Evolutionary conservation across 352 stramenopile genomes (phyloP).

Genomic region (Pythium folliculosum): DNA sequence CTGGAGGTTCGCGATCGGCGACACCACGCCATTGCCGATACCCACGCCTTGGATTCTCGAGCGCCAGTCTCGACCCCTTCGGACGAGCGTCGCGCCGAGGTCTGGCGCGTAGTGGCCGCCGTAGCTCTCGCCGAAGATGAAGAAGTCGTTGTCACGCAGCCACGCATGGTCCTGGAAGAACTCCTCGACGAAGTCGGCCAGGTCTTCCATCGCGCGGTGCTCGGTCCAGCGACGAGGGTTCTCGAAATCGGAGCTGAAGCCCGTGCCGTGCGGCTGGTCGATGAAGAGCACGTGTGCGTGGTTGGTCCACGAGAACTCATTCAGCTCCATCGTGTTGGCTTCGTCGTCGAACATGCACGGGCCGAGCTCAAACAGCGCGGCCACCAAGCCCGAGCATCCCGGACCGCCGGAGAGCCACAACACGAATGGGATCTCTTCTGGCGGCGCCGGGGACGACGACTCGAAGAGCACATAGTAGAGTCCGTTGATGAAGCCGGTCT

Average conservation of each 20-base stretch:
- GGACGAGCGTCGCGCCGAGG: slow-evolving; percentile 76
- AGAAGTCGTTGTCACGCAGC: slow-evolving; percentile 72
- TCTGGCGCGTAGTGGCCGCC: slow-evolving; percentile 95
- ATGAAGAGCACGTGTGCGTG: slow-evolving; percentile 96
- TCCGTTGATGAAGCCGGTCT: slow-evolving; percentile 61
- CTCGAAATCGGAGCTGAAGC: slow-evolving; percentile 45
- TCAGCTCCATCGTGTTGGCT: slow-evolving; percentile 58
- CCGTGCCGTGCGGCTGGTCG: slow-evolving; percentile 91
- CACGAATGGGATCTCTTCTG: slow-evolving; percentile 76
- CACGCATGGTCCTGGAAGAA: slow-evolving; percentile 54
- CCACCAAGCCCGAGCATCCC: slow-evolving; percentile 94
- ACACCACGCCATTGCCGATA: slow-evolving; percentile 82
- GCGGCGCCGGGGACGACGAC: slow-evolving; percentile 29
- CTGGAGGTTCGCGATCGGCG: slow-evolving; percentile 43
- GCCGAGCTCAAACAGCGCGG: slow-evolving; percentile 95
- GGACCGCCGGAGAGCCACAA: slow-evolving; percentile 97
- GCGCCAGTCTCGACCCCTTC: slow-evolving; percentile 33
- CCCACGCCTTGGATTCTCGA: slow-evolving; percentile 77
- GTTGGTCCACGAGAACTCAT: slow-evolving; percentile 94
- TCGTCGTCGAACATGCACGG: slow-evolving; percentile 91
- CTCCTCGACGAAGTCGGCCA: slow-evolving; percentile 49
- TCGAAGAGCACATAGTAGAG: slow-evolving; percentile 83
- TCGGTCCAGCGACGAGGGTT: slow-evolving; percentile 43
- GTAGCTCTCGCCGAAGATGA: slow-evolving; percentile 95
- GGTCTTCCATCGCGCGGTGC: slow-evolving; percentile 40